Evolutionary conservation across 495 filamentous ascomycete genomes (phyloP), one percentile per base, ranked within the genome.

Genomic region (Daldinia decipiens): DNA sequence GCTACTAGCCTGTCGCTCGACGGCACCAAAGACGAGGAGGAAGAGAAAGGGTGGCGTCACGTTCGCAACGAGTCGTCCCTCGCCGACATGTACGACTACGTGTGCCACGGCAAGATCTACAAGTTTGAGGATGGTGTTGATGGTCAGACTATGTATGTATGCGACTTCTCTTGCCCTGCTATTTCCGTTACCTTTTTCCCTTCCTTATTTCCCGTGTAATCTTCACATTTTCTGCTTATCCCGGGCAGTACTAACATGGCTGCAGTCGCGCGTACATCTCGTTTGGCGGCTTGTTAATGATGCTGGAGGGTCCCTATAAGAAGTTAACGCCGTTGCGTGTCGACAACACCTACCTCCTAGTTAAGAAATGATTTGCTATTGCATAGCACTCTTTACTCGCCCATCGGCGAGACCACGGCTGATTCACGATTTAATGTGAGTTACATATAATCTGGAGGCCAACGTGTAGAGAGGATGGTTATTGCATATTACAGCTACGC

Each of bases 91-190:
- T 99, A 89, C 67, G 96, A 99, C 74, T 99, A 99, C 79, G 95
- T 98, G 51, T 97, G 94, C 80, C 89, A 97, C 80, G 95, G 95
- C 66, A 98, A 98, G 88, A 90, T 97, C 36, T 99, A 99, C 83
- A 90, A 93, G 72, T 98, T 98, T 78, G 93, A 96, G 81, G 95
- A 98, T 78, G 92, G 87, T 47, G 83, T 86, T 9, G 89, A 91
- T 70, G 88, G 88, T 32, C 88, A 91, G 76, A 92, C 86, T 61
- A 95, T 98, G 95, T 61, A 95, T 98, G 95, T 97, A 82, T 82
- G 93, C 84, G 15, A 24, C 65, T 15, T 13, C 19, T 57, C 19
- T 51, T 59, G 6, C 15, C 24, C 17, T 1, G 0, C 6, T 9
- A 21, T 29, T 52, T 3, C 8, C 17, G 17, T 21, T 21, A 24